Percentiles rank a stretch among this genome's conserved stretches.
These are phyloP conservation scores for Cardiospermum halicacabum DNA, from an alignment of 345 rosid species.

Conservation along the genomic window DNA sequence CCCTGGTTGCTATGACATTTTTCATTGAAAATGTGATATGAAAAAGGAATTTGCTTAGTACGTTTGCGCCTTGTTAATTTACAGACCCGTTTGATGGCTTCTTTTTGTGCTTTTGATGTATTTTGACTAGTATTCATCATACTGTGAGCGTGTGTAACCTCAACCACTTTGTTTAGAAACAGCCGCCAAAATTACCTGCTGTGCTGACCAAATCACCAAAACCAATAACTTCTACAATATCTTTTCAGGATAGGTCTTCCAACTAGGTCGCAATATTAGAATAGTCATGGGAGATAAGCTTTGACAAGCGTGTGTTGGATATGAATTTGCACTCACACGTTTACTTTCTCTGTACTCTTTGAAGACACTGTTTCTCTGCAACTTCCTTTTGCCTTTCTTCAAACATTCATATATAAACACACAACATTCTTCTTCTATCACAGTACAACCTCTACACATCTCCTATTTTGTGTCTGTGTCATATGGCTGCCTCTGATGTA, in stretches of 20 bases:
- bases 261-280: too few relatives aligned
- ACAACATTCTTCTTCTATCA: not conserved
- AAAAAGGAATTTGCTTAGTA: not conserved
- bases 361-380: not conserved
- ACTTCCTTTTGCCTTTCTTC: not conserved
- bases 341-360: not conserved
- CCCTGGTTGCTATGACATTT: not conserved
- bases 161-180: not conserved
- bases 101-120: not conserved
- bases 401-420: not conserved
- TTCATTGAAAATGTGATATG: not conserved
- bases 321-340: not conserved
- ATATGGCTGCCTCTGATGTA: slow-evolving; percentile 13
- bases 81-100: not conserved
- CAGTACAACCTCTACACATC: not conserved
- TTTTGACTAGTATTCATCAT: not conserved
- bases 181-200: not conserved
- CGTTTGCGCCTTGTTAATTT: not conserved
- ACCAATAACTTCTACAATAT: too few relatives aligned
- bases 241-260: too few relatives aligned
- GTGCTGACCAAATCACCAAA: not conserved
- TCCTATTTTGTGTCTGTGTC: not conserved
- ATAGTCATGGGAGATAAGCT: too few relatives aligned
- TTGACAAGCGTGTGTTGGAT: not conserved
- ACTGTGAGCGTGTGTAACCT: not conserved